These are phyloP conservation scores for Testicularia cyperi DNA, from an alignment of 1,284 basidiomycete species.

Conservation along the genomic window DNA sequence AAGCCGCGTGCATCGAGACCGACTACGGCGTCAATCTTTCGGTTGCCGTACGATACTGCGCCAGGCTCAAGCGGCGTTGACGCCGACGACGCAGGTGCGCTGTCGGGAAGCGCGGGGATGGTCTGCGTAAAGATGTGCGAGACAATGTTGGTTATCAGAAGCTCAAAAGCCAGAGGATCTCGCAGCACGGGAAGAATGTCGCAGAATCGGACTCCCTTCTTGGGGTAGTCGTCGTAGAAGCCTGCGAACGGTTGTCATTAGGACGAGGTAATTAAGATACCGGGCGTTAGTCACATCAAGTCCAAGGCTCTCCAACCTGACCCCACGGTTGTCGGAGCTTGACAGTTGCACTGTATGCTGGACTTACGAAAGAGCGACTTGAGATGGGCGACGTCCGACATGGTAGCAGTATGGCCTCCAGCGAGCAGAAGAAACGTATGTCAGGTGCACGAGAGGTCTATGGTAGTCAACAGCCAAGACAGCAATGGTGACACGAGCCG, in stretches of 20 bases:
- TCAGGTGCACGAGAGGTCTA: too few relatives aligned
- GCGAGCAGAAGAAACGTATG: too few relatives aligned
- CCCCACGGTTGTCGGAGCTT: too few relatives aligned
- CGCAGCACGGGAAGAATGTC: constrained; percentile 59
- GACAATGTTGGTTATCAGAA: constrained; percentile 84
- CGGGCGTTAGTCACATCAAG: too few relatives aligned
- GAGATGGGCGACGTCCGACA: constrained; percentile 50
- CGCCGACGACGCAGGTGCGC: constrained; percentile 1
- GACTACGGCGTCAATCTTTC: constrained; percentile 84
- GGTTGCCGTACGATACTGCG: constrained; percentile 24
- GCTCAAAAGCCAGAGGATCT: constrained; percentile 61
- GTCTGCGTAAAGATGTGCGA: constrained; percentile 79
- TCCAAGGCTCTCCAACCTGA: too few relatives aligned
- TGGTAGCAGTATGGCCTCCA: too few relatives aligned
- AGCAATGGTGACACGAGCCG: too few relatives aligned
- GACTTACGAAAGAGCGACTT: constrained; percentile 48
- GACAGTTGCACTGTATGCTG: background rate
- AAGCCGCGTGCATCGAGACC: constrained; percentile 96
- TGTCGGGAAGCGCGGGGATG: constrained; percentile 64
- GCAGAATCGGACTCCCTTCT: constrained; percentile 58
- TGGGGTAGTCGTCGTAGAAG: constrained; percentile 58
- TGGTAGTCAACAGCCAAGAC: too few relatives aligned
- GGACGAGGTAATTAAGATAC: too few relatives aligned
- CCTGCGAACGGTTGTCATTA: constrained; percentile 17
- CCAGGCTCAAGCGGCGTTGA: constrained; percentile 30